Conservation (phyloP, 148 eudicot species). For the Gaultheria prostrata region DNA sequence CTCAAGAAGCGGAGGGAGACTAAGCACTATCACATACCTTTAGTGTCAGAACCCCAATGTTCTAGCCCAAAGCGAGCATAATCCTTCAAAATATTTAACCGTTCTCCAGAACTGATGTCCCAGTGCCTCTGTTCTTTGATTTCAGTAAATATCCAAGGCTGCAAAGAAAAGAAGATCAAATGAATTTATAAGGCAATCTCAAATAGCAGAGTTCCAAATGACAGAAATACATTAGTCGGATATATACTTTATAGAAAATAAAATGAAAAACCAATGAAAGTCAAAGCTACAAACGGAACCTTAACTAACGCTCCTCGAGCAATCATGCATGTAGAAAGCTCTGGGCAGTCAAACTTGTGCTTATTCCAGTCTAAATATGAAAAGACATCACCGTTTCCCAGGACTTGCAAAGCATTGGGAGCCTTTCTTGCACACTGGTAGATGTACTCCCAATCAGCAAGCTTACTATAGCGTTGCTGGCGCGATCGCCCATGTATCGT, state of each 20-base stretch:
- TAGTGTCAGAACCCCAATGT: constrained; percentile 99
- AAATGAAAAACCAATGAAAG: neutral
- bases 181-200: neutral
- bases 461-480: constrained; percentile 94
- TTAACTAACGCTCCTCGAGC: constrained; percentile 94
- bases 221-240: neutral
- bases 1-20: neutral
- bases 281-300: constrained; percentile 40
- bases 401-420: constrained; percentile 61
- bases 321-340: constrained; percentile 88
- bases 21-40: constrained; percentile 47
- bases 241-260: neutral
- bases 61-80: constrained; percentile 88
- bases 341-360: constrained; percentile 77
- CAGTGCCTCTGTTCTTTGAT: constrained; percentile 96
- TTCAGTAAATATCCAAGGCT: constrained; percentile 99
- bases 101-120: constrained; percentile 90
- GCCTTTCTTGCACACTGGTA: constrained; percentile 70
- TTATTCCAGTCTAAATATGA: constrained; percentile 87
- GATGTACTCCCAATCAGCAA: constrained; percentile 92
- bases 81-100: constrained; percentile 77
- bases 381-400: constrained; percentile 93
- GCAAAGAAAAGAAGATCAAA: constrained; percentile 22
- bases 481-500: constrained; percentile 95
- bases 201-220: neutral